These are phyloP conservation scores for Tuber magnatum DNA, from an alignment of 495 filamentous ascomycete species.

Conservation along the genomic window DNA sequence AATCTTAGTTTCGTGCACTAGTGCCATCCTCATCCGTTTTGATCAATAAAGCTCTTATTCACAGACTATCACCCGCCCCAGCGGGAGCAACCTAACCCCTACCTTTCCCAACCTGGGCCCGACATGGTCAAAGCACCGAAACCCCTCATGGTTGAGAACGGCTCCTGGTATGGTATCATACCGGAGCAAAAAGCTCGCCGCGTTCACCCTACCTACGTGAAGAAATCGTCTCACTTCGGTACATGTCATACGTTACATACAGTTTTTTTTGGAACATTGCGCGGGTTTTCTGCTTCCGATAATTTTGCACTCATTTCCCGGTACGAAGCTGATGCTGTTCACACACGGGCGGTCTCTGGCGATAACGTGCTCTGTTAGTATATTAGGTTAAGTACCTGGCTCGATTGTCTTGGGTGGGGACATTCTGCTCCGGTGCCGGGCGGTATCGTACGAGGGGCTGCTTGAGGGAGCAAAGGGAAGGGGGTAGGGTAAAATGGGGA, in stretches of 20 bases:
- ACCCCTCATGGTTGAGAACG: neutral
- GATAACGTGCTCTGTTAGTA: neutral
- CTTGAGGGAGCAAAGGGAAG: neutral
- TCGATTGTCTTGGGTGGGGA: neutral
- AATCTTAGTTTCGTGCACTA: neutral
- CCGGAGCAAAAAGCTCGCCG: neutral
- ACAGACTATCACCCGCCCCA: neutral
- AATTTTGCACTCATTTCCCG: neutral
- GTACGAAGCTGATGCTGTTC: neutral
- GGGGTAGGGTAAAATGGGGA: neutral
- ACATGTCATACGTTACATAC: neutral
- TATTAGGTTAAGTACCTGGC: neutral
- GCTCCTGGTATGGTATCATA: neutral
- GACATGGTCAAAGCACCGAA: neutral
- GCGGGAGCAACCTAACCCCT: neutral
- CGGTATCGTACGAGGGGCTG: neutral
- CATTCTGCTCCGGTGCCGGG: neutral
- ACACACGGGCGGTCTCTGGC: neutral
- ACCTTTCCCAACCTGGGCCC: neutral
- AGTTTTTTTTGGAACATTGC: neutral
- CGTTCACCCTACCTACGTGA: neutral
- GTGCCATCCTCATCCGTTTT: neutral
- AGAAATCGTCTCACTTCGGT: neutral
- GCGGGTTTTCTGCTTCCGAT: neutral
- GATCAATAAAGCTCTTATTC: neutral